A percentile compares a stretch with the other conserved stretches of the same genome.
Conservation (phyloP, 129 eudicot species). For the Gnaphalium uliginosum region DNA sequence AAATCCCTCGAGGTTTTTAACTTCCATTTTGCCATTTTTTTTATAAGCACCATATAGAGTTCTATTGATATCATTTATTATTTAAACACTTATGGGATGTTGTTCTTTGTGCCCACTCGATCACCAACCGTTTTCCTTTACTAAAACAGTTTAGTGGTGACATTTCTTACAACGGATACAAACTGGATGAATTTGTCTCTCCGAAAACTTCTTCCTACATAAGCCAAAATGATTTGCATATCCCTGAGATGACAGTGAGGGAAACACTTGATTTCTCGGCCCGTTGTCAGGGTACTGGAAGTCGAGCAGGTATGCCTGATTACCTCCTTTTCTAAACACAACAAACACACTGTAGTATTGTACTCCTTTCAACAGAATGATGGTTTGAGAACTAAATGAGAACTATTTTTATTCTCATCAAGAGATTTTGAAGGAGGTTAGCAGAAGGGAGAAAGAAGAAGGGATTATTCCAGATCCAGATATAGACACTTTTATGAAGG, state of each 20-base stretch:
- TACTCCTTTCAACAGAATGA: not conserved
- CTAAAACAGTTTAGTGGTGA: constrained; percentile 36
- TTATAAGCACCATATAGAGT: no score
- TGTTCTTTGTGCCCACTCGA: no score
- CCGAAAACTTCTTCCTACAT: constrained; percentile 69
- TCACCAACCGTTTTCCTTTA: no score
- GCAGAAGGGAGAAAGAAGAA: constrained; percentile 50
- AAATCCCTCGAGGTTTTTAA: constrained; percentile 44
- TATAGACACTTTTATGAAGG: constrained; percentile 63
- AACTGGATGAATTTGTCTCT: constrained; percentile 55
- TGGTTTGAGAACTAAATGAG: not conserved
- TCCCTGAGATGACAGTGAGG: constrained; percentile 75
- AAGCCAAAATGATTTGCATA: constrained; percentile 66
- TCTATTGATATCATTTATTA: no score
- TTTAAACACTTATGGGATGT: no score
- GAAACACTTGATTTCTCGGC: constrained; percentile 63
- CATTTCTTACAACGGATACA: constrained; percentile 62
- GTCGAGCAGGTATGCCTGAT: constrained; percentile 56
- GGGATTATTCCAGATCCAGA: constrained; percentile 59
- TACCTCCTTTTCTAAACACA: not conserved
- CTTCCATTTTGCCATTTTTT: not conserved
- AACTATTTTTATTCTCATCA: not conserved
- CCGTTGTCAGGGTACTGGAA: constrained; percentile 34
- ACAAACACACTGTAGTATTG: no score
- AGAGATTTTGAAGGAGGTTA: constrained; percentile 49